phyloP scores from a whole-genome alignment of 495 filamentous ascomycete genomes.

The Cercophora scortea region DNA sequence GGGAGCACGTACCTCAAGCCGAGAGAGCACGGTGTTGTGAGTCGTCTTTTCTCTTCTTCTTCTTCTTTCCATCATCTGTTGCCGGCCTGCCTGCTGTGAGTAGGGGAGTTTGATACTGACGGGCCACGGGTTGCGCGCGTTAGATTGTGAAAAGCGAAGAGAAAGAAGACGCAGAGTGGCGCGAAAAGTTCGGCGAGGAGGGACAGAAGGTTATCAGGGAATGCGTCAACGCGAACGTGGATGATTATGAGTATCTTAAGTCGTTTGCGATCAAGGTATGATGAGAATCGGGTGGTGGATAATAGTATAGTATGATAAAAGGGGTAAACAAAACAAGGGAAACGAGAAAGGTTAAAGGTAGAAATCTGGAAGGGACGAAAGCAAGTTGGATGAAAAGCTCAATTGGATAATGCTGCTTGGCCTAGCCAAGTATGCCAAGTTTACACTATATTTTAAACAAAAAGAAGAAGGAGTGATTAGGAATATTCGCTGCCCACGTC shows the following conservation, averaged over 20 bases:
- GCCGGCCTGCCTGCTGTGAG: neutral
- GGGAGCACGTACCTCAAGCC: slow-evolving; percentile 65
- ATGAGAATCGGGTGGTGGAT: neutral
- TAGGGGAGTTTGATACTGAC: neutral
- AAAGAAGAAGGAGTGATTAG: no score
- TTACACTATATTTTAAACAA: no score
- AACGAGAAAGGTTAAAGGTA: no score
- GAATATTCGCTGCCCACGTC: no score
- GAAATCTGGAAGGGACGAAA: no score
- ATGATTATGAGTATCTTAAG: slow-evolving; percentile 90
- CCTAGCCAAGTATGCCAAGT: no score
- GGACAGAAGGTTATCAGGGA: slow-evolving; percentile 66
- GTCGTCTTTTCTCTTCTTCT: slow-evolving; percentile 29
- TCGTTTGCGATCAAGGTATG: slow-evolving; percentile 59
- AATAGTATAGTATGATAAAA: no score
- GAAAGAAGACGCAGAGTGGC: slow-evolving; percentile 72
- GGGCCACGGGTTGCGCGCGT: neutral
- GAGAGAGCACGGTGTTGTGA: slow-evolving; percentile 54
- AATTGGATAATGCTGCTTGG: no score
- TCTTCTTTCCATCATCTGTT: neutral
- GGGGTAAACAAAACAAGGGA: no score
- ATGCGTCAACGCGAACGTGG: slow-evolving; percentile 69
- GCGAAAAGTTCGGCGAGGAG: slow-evolving; percentile 70
- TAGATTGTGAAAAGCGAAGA: slow-evolving; percentile 24
- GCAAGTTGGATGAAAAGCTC: no score